A percentile compares a stretch with the other conserved stretches of the same genome.
phyloP scores from a whole-genome alignment of 1,284 basidiomycete species.

The Tetrapyrgos nigripes region DNA sequence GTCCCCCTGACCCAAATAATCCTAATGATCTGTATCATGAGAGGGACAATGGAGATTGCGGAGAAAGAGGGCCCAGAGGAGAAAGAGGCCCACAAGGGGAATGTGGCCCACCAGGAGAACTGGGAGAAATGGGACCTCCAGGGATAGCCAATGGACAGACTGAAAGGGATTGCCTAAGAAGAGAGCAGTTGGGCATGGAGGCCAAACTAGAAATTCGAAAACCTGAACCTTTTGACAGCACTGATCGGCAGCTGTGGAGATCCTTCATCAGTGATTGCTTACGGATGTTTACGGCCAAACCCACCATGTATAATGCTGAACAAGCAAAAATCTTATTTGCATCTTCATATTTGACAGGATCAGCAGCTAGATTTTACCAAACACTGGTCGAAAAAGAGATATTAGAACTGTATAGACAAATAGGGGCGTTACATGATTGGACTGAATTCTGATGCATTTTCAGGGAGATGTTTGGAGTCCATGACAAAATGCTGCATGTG shows the following conservation, averaged over 20 bases:
- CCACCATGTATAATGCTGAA: neutral
- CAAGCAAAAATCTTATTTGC: neutral
- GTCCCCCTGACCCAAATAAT: no score
- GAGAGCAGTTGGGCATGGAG: neutral
- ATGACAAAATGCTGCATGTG: constrained; percentile 3
- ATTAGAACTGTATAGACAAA: neutral
- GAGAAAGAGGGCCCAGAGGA: no score
- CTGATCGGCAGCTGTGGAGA: neutral
- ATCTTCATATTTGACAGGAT: constrained; percentile 1
- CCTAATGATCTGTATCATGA: no score
- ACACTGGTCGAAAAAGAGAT: neutral
- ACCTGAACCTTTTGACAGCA: neutral
- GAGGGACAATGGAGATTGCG: no score
- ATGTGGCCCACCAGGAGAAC: no score
- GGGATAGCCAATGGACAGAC: no score
- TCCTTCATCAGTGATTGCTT: neutral
- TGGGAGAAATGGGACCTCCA: no score
- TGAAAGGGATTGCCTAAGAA: no score
- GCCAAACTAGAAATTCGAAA: constrained; percentile 5
- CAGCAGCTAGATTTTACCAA: neutral
- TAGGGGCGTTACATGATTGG: neutral
- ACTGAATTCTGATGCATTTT: neutral
- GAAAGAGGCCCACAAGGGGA: no score
- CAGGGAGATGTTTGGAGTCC: neutral
- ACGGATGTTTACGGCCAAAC: neutral